These are phyloP conservation scores for Fusarium verrucosum DNA, from an alignment of 2,329 filamentous ascomycete species.

Conservation along the genomic window DNA sequence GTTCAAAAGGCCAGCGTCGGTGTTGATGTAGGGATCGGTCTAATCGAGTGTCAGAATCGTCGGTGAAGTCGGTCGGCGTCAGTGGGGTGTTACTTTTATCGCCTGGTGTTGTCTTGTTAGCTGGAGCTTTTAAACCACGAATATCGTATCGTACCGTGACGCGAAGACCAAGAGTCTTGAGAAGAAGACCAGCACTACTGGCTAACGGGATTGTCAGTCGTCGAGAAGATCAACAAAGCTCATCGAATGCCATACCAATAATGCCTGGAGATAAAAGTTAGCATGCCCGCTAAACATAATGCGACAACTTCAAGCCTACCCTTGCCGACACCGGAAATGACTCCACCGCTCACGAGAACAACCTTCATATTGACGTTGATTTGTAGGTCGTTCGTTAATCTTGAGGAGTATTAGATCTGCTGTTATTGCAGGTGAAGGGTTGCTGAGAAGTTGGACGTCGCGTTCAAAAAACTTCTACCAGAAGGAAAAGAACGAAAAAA, in stretches of 20 bases:
- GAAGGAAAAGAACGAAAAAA: background rate
- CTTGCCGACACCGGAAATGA: constrained; percentile 36
- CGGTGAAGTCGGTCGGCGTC: background rate
- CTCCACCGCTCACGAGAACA: constrained; percentile 36
- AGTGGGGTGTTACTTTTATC: constrained; percentile 19
- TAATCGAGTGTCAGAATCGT: constrained; percentile 47
- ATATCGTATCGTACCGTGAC: constrained; percentile 56
- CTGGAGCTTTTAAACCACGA: background rate
- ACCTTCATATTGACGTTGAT: constrained; percentile 26
- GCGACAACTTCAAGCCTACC: constrained; percentile 12
- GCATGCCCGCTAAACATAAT: constrained; percentile 1
- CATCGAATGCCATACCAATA: constrained; percentile 16
- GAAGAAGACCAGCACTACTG: constrained; percentile 68
- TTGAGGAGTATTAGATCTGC: background rate
- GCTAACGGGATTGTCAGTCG: constrained; percentile 25
- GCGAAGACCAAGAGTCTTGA: constrained; percentile 83
- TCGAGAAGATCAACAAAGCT: background rate
- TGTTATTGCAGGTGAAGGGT: constrained; percentile 3
- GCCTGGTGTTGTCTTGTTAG: constrained; percentile 34
- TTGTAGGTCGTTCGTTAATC: constrained; percentile 2
- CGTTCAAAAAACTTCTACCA: constrained; percentile 27
- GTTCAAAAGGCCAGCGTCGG: constrained; percentile 46
- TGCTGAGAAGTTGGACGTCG: constrained; percentile 9
- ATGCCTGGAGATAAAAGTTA: constrained; percentile 23
- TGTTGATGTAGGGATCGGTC: constrained; percentile 62